Percentiles rank a stretch among this genome's conserved stretches.
Conservation (phyloP, 352 stramenopile species). For the Peronospora farinosa region DNA sequence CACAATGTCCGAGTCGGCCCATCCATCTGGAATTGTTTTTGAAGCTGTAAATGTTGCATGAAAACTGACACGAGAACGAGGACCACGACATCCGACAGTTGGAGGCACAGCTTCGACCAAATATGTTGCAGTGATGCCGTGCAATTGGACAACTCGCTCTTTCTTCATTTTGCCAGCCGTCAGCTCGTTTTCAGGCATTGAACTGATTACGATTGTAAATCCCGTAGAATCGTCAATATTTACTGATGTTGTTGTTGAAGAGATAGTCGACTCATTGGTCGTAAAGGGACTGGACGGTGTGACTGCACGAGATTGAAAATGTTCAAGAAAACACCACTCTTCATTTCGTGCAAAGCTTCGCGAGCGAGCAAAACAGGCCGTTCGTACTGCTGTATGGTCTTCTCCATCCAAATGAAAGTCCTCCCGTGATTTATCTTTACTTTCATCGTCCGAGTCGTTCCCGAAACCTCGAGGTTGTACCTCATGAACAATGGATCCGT, state of each 20-base stretch:
- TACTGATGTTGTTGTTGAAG: slow-evolving; percentile 13
- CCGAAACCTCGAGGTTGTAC: slow-evolving; percentile 21
- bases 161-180: slow-evolving; percentile 27
- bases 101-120: slow-evolving; percentile 26
- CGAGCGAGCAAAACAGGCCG: slow-evolving; percentile 32
- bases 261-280: slow-evolving; percentile 4
- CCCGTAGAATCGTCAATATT: slow-evolving; percentile 17
- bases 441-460: slow-evolving; percentile 7
- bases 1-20: slow-evolving; percentile 23
- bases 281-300: slow-evolving; percentile 5
- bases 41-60: slow-evolving; percentile 29
- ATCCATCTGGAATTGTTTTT: slow-evolving; percentile 9
- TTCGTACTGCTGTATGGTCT: slow-evolving; percentile 37
- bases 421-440: not conserved
- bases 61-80: slow-evolving; percentile 38
- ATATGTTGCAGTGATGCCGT: slow-evolving; percentile 35
- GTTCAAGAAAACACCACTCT: slow-evolving; percentile 45
- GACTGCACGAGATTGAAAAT: slow-evolving; percentile 21
- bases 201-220: slow-evolving; percentile 31
- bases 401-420: slow-evolving; percentile 10
- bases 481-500: slow-evolving; percentile 42
- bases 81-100: slow-evolving; percentile 12
- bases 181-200: slow-evolving; percentile 27
- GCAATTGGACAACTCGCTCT: slow-evolving; percentile 31
- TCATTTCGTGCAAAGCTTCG: slow-evolving; percentile 34